These are phyloP conservation scores for Lecanicillium sp. DNA, from an alignment of 2,329 filamentous ascomycete genomes.

Conservation along the genomic window DNA sequence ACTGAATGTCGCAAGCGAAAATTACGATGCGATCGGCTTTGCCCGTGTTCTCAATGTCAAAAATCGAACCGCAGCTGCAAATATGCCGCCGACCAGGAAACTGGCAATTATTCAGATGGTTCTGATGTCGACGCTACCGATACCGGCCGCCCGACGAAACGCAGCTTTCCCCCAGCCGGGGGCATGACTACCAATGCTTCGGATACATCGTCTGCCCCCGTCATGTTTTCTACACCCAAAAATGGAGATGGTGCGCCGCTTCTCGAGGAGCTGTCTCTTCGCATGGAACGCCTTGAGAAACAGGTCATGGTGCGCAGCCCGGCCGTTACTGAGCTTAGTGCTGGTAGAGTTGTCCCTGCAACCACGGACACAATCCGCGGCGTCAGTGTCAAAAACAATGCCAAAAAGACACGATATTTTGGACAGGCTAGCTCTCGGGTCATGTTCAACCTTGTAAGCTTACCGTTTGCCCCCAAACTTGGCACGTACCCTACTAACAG, in stretches of 20 bases:
- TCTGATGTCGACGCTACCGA: slow-evolving; percentile 32
- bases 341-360: slow-evolving; percentile 22
- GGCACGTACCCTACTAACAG: not conserved
- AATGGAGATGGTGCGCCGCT: slow-evolving; percentile 26
- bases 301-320: slow-evolving; percentile 35
- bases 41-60: slow-evolving; percentile 49
- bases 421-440: slow-evolving; percentile 46
- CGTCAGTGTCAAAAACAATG: slow-evolving; percentile 39
- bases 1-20: slow-evolving; percentile 50
- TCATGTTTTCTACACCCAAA: slow-evolving; percentile 14
- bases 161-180: slow-evolving; percentile 21
- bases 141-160: slow-evolving; percentile 27
- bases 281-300: slow-evolving; percentile 47
- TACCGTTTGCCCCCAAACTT: not conserved
- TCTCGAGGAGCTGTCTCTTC: slow-evolving; percentile 38
- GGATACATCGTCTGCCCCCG: slow-evolving; percentile 8
- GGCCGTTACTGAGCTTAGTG: slow-evolving; percentile 26
- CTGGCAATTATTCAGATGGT: slow-evolving; percentile 38
- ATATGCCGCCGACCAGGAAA: slow-evolving; percentile 42
- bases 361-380: slow-evolving; percentile 39
- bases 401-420: slow-evolving; percentile 39
- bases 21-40: slow-evolving; percentile 46
- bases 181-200: too few species aligned
- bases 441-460: slow-evolving; percentile 43
- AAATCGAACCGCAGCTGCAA: slow-evolving; percentile 46